These are phyloP conservation scores for Aspergillus sp. DNA, from an alignment of 2,329 filamentous ascomycete species.

Conservation along the genomic window DNA sequence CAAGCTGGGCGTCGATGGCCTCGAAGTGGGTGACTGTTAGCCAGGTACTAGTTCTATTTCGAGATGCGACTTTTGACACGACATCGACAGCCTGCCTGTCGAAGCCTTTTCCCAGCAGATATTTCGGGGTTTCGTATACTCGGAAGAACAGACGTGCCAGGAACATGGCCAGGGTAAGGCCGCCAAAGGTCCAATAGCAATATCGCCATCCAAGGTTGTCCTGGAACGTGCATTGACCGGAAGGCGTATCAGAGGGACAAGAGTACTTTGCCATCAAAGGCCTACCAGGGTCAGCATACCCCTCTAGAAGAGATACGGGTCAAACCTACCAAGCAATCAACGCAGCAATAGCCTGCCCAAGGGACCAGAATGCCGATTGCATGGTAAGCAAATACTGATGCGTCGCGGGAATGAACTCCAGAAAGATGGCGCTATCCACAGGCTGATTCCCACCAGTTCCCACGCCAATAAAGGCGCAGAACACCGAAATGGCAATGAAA, in stretches of 20 bases:
- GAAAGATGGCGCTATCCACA: constrained; percentile 17
- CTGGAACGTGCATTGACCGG: too few species aligned
- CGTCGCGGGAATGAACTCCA: constrained; percentile 20
- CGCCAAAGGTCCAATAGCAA: constrained; percentile 24
- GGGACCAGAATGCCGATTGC: constrained; percentile 19
- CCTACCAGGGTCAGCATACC: constrained; percentile 8
- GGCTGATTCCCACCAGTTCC: constrained; percentile 18
- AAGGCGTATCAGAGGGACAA: constrained; percentile 1
- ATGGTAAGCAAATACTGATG: constrained; percentile 20
- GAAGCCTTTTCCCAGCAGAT: constrained; percentile 15
- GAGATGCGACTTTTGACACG: constrained; percentile 19
- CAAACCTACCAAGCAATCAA: too few species aligned
- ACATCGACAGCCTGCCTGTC: constrained; percentile 20
- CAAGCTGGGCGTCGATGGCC: constrained; percentile 7
- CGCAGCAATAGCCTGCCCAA: constrained; percentile 16
- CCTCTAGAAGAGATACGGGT: too few species aligned
- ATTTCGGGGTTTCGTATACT: constrained; percentile 20
- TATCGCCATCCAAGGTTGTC: constrained; percentile 18
- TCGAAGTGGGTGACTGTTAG: constrained; percentile 19
- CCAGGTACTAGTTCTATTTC: constrained; percentile 19
- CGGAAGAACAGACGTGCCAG: constrained; percentile 19
- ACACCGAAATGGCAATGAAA: constrained; percentile 25
- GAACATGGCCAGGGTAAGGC: constrained; percentile 21
- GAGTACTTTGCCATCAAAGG: constrained; percentile 21
- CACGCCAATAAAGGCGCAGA: constrained; percentile 20